Evolutionary conservation across 768 basidiomycete species (phyloP).

Genomic region (Strobilomyces echinocephalus): DNA sequence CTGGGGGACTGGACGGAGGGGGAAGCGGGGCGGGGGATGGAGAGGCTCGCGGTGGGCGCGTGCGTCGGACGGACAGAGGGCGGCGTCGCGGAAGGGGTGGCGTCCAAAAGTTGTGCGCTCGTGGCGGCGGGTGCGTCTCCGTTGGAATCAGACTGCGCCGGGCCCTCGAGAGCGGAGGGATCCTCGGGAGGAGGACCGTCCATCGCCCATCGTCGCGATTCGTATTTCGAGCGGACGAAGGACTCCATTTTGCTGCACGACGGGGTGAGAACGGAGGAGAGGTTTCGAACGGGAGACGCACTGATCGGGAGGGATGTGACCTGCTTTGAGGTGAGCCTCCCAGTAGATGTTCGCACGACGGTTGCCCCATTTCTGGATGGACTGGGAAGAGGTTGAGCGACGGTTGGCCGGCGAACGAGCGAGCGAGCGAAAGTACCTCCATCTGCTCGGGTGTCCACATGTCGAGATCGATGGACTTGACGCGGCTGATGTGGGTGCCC

Average conservation of each 20-base stretch:
- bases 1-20: slow-evolving; percentile 24
- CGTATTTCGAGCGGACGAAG: too few species aligned
- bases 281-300: slow-evolving; percentile 39
- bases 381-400: slow-evolving; percentile 35
- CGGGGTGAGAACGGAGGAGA: not conserved
- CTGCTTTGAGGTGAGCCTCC: slow-evolving; percentile 91
- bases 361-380: slow-evolving; percentile 94
- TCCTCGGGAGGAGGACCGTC: too few species aligned
- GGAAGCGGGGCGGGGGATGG: slow-evolving; percentile 28
- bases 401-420: not conserved
- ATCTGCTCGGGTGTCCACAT: slow-evolving; percentile 98
- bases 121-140: too few species aligned
- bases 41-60: slow-evolving; percentile 14
- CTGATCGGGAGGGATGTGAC: slow-evolving; percentile 94
- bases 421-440: slow-evolving; percentile 55
- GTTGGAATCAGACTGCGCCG: too few species aligned
- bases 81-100: too few species aligned
- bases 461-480: slow-evolving; percentile 97
- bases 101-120: too few species aligned
- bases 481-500: slow-evolving; percentile 97
- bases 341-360: slow-evolving; percentile 89
- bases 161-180: too few species aligned
- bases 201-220: too few species aligned
- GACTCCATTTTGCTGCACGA: too few species aligned
- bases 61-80: slow-evolving; percentile 14